Evolutionary conservation across 2,329 filamentous ascomycete species (phyloP), one percentile per base, ranked within the genome.

Genomic region (Penicillium sp.): DNA sequence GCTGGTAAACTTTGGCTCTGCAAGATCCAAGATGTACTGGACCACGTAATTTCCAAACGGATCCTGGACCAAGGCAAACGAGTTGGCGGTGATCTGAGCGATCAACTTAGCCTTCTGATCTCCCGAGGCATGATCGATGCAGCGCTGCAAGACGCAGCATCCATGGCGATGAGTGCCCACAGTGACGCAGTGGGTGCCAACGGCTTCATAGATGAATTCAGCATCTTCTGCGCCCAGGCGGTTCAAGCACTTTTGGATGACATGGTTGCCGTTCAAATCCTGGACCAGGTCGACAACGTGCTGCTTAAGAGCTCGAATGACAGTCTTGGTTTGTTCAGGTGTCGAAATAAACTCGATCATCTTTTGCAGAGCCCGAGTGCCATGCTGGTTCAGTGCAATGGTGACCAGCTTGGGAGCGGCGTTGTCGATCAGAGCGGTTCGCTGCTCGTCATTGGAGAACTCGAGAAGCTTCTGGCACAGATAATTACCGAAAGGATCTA

Each of bases 11-110:
- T 79, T 80, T 12, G 87, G 81, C 68, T 99, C 91, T 61, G 91
- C 91, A 49, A 97, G 82, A 69, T 97, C 94, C 62, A 99, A 85
- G 68, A 99, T 97, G 76, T 99, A 99, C 76, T 99, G 94, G 46
- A 99, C 89, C 46, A 99, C 94, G 61, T 99, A 99, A 75, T 99
- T 99, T 68, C 94, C 94, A 64, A 96, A 99, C 0, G 94, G 93
- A 71, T 99, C 94, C 71, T 96, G 91, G 18, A 99, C 91, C 10
- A 99, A 84, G 34, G 87, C 80, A 61, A 90, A 88, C n/a, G 92
- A 90, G 69, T 96, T 88, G 49, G 86, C 81, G 1, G 92, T 96
- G 72, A 99, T 97, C 68, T 89, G 84, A 54, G 83, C 79, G 60
- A 99, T 91, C 57, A 99, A 81, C 76, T 89, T 88, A 54, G 86